These are phyloP conservation scores for Penicillium concentricum DNA, from an alignment of 2,329 filamentous ascomycete species.

Conservation along the genomic window DNA sequence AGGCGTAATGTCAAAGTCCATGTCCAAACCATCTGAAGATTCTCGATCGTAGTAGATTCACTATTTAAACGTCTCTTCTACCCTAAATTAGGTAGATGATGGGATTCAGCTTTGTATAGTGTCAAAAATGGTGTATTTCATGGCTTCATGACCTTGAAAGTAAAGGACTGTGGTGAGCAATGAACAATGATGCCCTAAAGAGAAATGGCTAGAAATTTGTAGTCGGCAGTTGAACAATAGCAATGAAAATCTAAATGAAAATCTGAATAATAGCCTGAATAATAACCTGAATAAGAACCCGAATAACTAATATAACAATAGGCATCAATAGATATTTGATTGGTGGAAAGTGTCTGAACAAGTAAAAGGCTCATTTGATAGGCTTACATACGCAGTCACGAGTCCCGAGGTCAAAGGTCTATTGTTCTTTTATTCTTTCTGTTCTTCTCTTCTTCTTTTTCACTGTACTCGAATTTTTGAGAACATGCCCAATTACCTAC, in stretches of 20 bases:
- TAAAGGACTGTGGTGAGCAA: neutral
- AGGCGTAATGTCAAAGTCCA: neutral
- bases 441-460: neutral
- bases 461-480: neutral
- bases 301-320: neutral
- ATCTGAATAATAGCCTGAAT: neutral
- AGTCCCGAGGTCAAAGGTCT: neutral
- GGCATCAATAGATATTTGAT: neutral
- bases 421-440: neutral
- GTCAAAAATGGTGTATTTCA: too few species aligned
- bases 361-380: neutral
- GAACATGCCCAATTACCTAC: neutral
- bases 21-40: neutral
- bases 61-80: neutral
- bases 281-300: neutral
- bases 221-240: too few species aligned
- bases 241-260: neutral
- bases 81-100: neutral
- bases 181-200: neutral
- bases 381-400: constrained; percentile 5
- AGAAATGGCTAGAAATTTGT: neutral
- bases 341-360: neutral
- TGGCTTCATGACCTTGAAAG: neutral
- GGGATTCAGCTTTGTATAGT: neutral
- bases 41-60: neutral